Evolutionary conservation across 345 rosid genomes (phyloP).

Genomic region (Anacardium occidentale): DNA sequence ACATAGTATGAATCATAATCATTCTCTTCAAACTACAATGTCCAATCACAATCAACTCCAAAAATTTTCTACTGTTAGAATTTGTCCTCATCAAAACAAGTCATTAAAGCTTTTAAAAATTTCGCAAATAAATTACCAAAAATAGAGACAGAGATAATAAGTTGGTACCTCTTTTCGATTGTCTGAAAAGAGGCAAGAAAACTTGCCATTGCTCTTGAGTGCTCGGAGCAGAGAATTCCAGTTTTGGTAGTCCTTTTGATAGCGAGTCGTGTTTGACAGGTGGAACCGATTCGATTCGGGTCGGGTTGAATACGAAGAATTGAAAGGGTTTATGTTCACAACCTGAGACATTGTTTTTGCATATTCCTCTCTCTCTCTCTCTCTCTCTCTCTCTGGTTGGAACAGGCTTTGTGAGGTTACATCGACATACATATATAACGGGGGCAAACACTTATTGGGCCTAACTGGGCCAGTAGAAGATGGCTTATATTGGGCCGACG

Average conservation of each 20-base stretch:
- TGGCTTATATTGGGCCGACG: too few species aligned
- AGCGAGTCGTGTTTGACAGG: too few species aligned
- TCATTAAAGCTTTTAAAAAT: too few species aligned
- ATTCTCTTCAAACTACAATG: neutral
- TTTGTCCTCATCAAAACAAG: neutral
- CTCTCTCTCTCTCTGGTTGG: neutral
- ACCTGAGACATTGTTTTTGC: slow-evolving; percentile 47
- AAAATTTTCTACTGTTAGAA: neutral
- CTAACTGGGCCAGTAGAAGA: too few species aligned
- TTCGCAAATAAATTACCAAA: too few species aligned
- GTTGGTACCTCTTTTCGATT: slow-evolving; percentile 59
- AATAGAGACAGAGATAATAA: neutral
- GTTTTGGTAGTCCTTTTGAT: slow-evolving; percentile 21
- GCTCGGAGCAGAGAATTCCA: slow-evolving; percentile 43
- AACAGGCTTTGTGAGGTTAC: too few species aligned
- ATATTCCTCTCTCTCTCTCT: too few species aligned
- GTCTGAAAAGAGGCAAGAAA: slow-evolving; percentile 76
- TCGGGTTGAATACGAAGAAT: slow-evolving; percentile 26
- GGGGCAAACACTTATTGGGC: too few species aligned
- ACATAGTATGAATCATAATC: too few species aligned
- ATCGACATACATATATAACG: too few species aligned
- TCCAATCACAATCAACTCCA: neutral
- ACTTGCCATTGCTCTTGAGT: slow-evolving; percentile 49
- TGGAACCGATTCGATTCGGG: slow-evolving; percentile 21
- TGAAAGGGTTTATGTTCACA: slow-evolving; percentile 36